Base-by-base conservation (phyloP, 1,284 basidiomycete species). In the Boletus hoseneyae region DNA sequence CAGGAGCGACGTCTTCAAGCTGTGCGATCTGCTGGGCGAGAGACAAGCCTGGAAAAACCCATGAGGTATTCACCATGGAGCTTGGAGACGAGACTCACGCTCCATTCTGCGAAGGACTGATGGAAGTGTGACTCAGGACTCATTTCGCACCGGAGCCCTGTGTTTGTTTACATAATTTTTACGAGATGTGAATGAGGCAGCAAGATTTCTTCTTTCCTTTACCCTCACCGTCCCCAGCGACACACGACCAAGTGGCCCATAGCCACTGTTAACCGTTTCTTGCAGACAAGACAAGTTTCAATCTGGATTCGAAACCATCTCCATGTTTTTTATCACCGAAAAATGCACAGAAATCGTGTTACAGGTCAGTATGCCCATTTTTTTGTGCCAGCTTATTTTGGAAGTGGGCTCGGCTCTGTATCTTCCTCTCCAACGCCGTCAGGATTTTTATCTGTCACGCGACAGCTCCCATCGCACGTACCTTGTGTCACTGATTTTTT, bases 11-110 rank as follows among this genome's bases (percentile, higher is more conserved):
- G 48, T 88, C 79, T 45, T 87, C 78, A 39, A 95, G 79, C 64
- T 87, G 77, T 37, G 86, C 87, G 46, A 95, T 82, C 64, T 94
- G 91, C 64, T 93, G 79, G 4, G 87, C 87, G 33, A 95, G 79
- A 3, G 87, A 81, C 40, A 83, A 65, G 39, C 80, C 83, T 85
- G 53, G 25, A 34, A 47, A 37, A 33, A 2, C 5, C 34, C 11
- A n/a, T 50, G 39, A 52, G 45, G 41, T 45, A 50, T 39, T 53
- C 45, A 13, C 29, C 27, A 32, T n/a, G 13, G 36, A 25, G 33
- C 19, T 18, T 13, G 42, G 19, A 29, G 30, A 40, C 13, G 44
- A 44, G 21, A 67, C 66, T 63, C 50, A 70, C 66, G 66, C 46
- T 70, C 38, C 68, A 66, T 64, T 33, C 7, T n/a, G 38, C 15